Base-by-base conservation (phyloP, 129 eudicot genomes). In the Lactuca sativa region DNA sequence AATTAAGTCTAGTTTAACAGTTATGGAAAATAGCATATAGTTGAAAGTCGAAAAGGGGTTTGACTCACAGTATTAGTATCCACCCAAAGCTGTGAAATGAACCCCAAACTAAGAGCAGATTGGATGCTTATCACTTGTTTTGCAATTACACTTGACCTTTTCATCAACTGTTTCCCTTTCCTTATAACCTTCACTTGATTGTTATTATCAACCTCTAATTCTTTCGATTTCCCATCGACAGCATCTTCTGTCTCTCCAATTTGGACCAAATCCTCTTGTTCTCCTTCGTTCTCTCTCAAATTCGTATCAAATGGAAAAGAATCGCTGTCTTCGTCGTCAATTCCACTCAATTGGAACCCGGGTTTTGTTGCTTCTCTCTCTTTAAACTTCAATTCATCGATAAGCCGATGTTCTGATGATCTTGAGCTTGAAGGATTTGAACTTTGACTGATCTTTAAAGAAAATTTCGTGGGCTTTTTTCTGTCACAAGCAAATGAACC, bases 61-160 rank as follows among this genome's bases (percentile, higher is more conserved):
- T 37, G 16, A 88, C 96, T 84, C 67, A 90, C 96, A 64, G 90
- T 80, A 53, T 49, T 70, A 11, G 85, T 70, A 70, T 90, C 84
- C 21, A 90, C 88, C 96, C 95, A 90, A 49, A 90, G 86, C 80
- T 86, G 95, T 11, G 96, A 80, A 68, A 84, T 73, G 41, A 90
- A 90, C 30, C 96, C 96, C 62, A 86, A 79, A 75, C 82, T 78
- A 70, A 82, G 76, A 47, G 90, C 96, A 77, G 96, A 86, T 5
- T 81, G 75, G 17, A 86, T 64, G 66, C 90, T 75, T 65, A 90
- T 90, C 21, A 90, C 95, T 86, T 84, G 96, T 79, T 90, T 90
- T 3, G 96, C 96, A 15, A 90, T 60, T 43, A 90, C 32, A 64
- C 41, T 90, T 5, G 87, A 82, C 74, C 96, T 86, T 63, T 74